A percentile compares a stretch with the other conserved stretches of the same genome.
Evolutionary conservation across 306 rosid genomes (phyloP).

Genomic region (Lathyrus oleraceus): DNA sequence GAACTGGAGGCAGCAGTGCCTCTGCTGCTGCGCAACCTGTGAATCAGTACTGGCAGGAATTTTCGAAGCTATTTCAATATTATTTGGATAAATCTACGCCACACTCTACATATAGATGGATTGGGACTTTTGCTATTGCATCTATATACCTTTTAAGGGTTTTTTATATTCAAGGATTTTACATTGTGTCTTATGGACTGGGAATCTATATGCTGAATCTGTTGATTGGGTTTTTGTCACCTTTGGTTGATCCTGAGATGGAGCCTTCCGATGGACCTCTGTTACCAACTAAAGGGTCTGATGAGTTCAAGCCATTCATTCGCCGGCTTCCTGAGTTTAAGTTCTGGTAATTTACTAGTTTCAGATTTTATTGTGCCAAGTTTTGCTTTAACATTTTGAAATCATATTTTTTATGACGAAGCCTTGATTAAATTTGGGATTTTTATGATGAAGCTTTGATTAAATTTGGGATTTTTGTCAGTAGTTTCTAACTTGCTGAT

Average conservation of each 20-base stretch:
- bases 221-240: slow-evolving; percentile 81
- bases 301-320: slow-evolving; percentile 86
- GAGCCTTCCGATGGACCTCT: slow-evolving; percentile 65
- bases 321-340: slow-evolving; percentile 92
- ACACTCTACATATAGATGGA: slow-evolving; percentile 66
- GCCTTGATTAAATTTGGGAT: too few relatives aligned
- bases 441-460: neutral
- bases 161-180: slow-evolving; percentile 71
- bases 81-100: slow-evolving; percentile 82
- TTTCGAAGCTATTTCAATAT: slow-evolving; percentile 65
- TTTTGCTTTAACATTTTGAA: too few relatives aligned
- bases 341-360: slow-evolving; percentile 64
- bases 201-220: slow-evolving; percentile 86
- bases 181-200: slow-evolving; percentile 77
- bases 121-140: slow-evolving; percentile 50
- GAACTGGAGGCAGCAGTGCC: slow-evolving; percentile 68
- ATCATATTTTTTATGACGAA: too few relatives aligned
- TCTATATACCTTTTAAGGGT: slow-evolving; percentile 69
- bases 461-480: slow-evolving; percentile 2
- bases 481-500: neutral
- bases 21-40: slow-evolving; percentile 54
- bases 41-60: slow-evolving; percentile 60
- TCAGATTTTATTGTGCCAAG: slow-evolving; percentile 22
- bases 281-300: slow-evolving; percentile 88
- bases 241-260: slow-evolving; percentile 84